Conservation (phyloP, 23 red algal species). For the Chondrus crispus region DNA sequence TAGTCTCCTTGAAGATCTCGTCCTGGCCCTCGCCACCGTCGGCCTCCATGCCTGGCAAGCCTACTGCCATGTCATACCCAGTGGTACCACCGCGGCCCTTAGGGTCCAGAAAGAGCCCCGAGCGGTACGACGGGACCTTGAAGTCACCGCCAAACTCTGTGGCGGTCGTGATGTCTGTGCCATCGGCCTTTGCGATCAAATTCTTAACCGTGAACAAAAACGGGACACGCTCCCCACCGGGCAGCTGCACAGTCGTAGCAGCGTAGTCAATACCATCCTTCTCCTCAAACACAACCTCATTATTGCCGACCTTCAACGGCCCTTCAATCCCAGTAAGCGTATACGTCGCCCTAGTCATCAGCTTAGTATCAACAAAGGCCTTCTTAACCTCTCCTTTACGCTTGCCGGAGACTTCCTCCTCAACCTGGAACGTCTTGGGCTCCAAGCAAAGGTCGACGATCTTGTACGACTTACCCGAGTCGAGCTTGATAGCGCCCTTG, state of each 20-base stretch:
- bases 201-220: conserved; percentile 99
- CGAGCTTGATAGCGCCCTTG: conserved; percentile 91
- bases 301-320: conserved; percentile 52
- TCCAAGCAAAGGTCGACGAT: conserved; percentile 98
- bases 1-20: conserved; percentile 89
- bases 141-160: conserved; percentile 98
- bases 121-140: conserved; percentile 91
- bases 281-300: conserved; percentile 83
- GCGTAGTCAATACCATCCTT: conserved; percentile 98
- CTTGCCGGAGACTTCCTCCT: conserved; percentile 80
- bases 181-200: conserved; percentile 79
- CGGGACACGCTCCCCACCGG: conserved; percentile 96
- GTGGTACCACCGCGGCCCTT: conserved; percentile 94
- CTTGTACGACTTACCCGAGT: conserved; percentile 86
- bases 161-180: conserved; percentile 84
- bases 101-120: conserved; percentile 97
- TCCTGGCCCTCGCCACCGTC: conserved; percentile 97
- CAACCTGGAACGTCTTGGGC: conserved; percentile 96
- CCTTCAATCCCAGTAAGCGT: conserved; percentile 93
- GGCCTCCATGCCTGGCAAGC: conserved; percentile 87
- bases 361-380: conserved; percentile 95
- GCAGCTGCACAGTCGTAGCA: conserved; percentile 96
- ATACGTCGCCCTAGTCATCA: conserved; percentile 96
- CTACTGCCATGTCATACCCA: conserved; percentile 99
- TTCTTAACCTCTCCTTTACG: conserved; percentile 72